These are phyloP conservation scores for Thielaviopsis cerberus DNA, from an alignment of 2,329 filamentous ascomycete genomes.

Conservation along the genomic window DNA sequence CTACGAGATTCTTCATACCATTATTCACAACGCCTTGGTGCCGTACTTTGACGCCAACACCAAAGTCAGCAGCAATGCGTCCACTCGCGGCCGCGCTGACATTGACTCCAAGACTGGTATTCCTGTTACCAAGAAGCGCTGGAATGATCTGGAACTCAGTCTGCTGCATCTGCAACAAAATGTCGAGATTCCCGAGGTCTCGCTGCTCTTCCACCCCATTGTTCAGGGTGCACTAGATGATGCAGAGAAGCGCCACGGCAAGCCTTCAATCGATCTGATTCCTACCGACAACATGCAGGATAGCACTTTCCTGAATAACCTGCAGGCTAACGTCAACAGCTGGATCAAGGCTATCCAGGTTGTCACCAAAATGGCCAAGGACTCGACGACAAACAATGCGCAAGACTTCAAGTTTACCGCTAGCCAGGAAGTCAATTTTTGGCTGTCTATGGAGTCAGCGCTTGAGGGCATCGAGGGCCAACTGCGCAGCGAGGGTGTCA, in stretches of 20 bases:
- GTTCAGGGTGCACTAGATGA: slow-evolving; percentile 74
- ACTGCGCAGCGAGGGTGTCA: slow-evolving; percentile 71
- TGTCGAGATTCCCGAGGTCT: slow-evolving; percentile 87
- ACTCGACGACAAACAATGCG: slow-evolving; percentile 45
- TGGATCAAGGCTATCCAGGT: slow-evolving; percentile 99
- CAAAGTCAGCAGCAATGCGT: slow-evolving; percentile 49
- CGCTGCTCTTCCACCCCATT: slow-evolving; percentile 69
- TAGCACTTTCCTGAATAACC: slow-evolving; percentile 77
- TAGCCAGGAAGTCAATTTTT: slow-evolving; percentile 97
- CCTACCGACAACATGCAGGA: slow-evolving; percentile 61
- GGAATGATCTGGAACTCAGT: slow-evolving; percentile 83
- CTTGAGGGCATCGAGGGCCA: slow-evolving; percentile 83
- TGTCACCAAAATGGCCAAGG: slow-evolving; percentile 84
- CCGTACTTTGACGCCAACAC: slow-evolving; percentile 97
- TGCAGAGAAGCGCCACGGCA: slow-evolving; percentile 45
- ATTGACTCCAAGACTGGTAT: slow-evolving; percentile 86
- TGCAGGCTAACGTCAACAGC: slow-evolving; percentile 83
- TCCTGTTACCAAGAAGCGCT: slow-evolving; percentile 89
- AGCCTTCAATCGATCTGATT: slow-evolving; percentile 62
- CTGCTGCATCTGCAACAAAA: slow-evolving; percentile 89
- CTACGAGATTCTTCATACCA: slow-evolving; percentile 79
- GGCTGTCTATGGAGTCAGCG: slow-evolving; percentile 90
- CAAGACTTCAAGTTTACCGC: slow-evolving; percentile 44
- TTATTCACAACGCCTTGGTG: slow-evolving; percentile 77
- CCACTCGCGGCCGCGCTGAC: slow-evolving; percentile 56